Evolutionary conservation across 2,329 filamentous ascomycete genomes (phyloP).

Genomic region (Cladophialophora immunda): DNA sequence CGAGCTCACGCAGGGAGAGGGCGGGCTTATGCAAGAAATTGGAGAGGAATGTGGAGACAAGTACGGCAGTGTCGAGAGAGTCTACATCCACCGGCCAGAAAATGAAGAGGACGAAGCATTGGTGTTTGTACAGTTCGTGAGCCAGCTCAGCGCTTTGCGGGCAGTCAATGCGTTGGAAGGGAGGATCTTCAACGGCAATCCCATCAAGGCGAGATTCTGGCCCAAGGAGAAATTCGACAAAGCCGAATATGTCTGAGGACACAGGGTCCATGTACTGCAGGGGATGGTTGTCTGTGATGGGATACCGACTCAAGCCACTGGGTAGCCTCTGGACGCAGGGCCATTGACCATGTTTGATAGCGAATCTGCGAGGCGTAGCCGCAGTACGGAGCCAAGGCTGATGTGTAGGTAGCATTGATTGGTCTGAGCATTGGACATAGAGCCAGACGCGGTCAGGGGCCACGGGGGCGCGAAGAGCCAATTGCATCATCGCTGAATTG

Average conservation of each 20-base stretch:
- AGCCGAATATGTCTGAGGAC: conserved; percentile 27
- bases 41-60: conserved; percentile 90
- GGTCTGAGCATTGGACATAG: background rate
- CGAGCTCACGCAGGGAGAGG: conserved; percentile 73
- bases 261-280: background rate
- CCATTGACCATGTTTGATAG: background rate
- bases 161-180: conserved; percentile 91
- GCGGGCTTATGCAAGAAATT: conserved; percentile 86
- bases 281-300: background rate
- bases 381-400: background rate
- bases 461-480: background rate
- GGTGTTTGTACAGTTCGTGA: conserved; percentile 95
- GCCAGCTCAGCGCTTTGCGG: conserved; percentile 81
- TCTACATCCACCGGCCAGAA: conserved; percentile 65
- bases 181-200: conserved; percentile 86
- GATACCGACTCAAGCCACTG: background rate
- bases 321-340: conserved; percentile 1
- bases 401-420: background rate
- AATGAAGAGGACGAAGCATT: conserved; percentile 60
- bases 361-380: background rate
- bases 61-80: conserved; percentile 83
- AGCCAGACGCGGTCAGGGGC: conserved; percentile 2
- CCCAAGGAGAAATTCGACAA: conserved; percentile 80
- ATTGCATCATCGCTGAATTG: conserved; percentile 14
- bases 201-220: conserved; percentile 83